Evolutionary conservation across 495 filamentous ascomycete species (phyloP).

Genomic region (Viridothelium virens): DNA sequence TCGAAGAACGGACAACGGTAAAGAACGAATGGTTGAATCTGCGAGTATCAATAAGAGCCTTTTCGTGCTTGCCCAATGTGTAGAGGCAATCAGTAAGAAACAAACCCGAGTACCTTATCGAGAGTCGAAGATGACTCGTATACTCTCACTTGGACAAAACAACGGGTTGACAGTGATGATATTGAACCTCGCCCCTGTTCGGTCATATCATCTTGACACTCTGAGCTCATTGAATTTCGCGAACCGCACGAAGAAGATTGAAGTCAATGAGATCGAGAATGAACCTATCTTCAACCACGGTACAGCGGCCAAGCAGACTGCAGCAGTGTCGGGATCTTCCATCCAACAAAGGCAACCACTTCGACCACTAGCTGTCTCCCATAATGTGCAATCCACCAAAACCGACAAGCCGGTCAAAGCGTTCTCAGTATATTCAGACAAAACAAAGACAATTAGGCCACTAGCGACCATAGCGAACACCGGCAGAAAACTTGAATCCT

Average conservation of each 20-base stretch:
- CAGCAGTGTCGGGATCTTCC: background rate
- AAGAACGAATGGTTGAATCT: slow-evolving; percentile 89
- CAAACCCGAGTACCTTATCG: slow-evolving; percentile 80
- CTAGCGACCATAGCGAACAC: background rate
- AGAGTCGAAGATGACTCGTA: slow-evolving; percentile 96
- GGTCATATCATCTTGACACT: slow-evolving; percentile 87
- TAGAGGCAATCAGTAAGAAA: slow-evolving; percentile 83
- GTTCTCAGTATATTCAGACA: slow-evolving; percentile 77
- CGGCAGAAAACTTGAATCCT: slow-evolving; percentile 8
- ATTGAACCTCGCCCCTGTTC: slow-evolving; percentile 78
- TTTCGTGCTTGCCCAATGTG: slow-evolving; percentile 90
- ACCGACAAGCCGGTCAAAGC: slow-evolving; percentile 69
- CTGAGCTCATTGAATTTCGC: slow-evolving; percentile 91
- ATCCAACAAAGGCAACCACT: slow-evolving; percentile 58
- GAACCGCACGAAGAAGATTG: slow-evolving; percentile 92
- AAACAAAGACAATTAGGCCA: slow-evolving; percentile 39
- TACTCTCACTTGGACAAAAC: slow-evolving; percentile 87
- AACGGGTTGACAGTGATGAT: slow-evolving; percentile 96
- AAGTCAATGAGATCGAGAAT: slow-evolving; percentile 89
- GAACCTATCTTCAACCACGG: slow-evolving; percentile 58
- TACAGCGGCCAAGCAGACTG: slow-evolving; percentile 45
- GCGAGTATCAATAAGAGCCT: slow-evolving; percentile 97
- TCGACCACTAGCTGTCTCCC: slow-evolving; percentile 55
- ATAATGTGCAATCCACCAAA: slow-evolving; percentile 48
- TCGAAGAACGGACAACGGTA: slow-evolving; percentile 85